Evolutionary conservation across 495 filamentous ascomycete species (phyloP).

Genomic region (Tuber indicum): DNA sequence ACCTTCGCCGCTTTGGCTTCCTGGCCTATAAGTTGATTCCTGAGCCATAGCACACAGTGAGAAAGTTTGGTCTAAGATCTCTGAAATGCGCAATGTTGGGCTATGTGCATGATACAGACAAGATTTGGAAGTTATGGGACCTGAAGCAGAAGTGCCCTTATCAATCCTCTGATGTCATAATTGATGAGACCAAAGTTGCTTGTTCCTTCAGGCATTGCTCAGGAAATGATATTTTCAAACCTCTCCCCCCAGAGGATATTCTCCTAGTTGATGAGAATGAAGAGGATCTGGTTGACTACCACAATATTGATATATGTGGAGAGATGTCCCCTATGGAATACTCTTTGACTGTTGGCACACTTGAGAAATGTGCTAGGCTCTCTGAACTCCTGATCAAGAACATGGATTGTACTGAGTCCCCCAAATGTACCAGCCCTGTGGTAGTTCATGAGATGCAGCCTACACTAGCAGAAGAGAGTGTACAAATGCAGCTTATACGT

Average conservation of each 20-base stretch:
- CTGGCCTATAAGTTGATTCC: background rate
- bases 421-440: background rate
- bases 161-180: background rate
- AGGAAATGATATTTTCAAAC: background rate
- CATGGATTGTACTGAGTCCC: background rate
- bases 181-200: background rate
- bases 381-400: background rate
- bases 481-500: background rate
- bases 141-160: background rate
- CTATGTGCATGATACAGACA: background rate
- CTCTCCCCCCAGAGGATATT: background rate
- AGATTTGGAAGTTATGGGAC: background rate
- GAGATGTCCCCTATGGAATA: background rate
- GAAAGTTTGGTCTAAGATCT: background rate
- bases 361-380: background rate
- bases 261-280: background rate
- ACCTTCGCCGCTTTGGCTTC: background rate
- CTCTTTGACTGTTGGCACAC: background rate
- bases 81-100: background rate
- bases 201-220: background rate
- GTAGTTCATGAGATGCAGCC: background rate
- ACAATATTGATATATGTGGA: background rate
- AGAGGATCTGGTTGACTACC: background rate
- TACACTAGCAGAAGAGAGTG: background rate
- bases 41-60: background rate